Evolutionary conservation across 805 yeast genomes (phyloP).

Genomic region (Ogataea degrootiae): DNA sequence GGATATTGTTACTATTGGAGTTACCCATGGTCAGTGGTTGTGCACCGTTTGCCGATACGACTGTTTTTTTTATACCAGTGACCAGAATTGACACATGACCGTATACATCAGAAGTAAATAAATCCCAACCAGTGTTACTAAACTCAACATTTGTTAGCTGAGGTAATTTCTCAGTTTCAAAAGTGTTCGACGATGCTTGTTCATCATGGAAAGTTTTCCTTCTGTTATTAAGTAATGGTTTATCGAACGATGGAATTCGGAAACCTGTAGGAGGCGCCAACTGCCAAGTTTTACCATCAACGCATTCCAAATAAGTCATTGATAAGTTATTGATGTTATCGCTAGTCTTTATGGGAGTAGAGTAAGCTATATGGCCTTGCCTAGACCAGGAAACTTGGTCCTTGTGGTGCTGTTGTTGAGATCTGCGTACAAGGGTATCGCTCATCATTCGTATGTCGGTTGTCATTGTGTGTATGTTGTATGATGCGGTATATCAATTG

Average conservation of each 20-base stretch:
- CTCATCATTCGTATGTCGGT: slow-evolving; percentile 10
- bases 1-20: slow-evolving; percentile 23
- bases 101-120: slow-evolving; percentile 68
- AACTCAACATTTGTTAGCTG: slow-evolving; percentile 47
- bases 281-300: slow-evolving; percentile 77
- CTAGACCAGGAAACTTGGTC: slow-evolving; percentile 65
- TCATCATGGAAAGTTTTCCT: slow-evolving; percentile 27
- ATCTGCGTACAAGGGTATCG: slow-evolving; percentile 21
- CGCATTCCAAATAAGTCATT: slow-evolving; percentile 66
- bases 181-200: neutral
- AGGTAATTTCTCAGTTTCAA: slow-evolving; percentile 5
- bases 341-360: slow-evolving; percentile 28
- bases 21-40: slow-evolving; percentile 4
- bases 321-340: slow-evolving; percentile 37
- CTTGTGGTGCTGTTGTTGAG: slow-evolving; percentile 13
- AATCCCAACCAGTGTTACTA: slow-evolving; percentile 75
- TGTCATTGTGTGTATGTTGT: slow-evolving; percentile 1
- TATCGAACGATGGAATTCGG: slow-evolving; percentile 14
- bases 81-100: slow-evolving; percentile 62
- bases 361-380: slow-evolving; percentile 78
- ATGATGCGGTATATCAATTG: neutral
- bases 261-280: slow-evolving; percentile 52
- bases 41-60: neutral
- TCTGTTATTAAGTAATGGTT: neutral
- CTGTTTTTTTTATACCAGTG: slow-evolving; percentile 41